Percentiles rank a stretch among this genome's conserved stretches.
Evolutionary conservation across 805 yeast species (phyloP).

Genomic region (Candida nitratophila): DNA sequence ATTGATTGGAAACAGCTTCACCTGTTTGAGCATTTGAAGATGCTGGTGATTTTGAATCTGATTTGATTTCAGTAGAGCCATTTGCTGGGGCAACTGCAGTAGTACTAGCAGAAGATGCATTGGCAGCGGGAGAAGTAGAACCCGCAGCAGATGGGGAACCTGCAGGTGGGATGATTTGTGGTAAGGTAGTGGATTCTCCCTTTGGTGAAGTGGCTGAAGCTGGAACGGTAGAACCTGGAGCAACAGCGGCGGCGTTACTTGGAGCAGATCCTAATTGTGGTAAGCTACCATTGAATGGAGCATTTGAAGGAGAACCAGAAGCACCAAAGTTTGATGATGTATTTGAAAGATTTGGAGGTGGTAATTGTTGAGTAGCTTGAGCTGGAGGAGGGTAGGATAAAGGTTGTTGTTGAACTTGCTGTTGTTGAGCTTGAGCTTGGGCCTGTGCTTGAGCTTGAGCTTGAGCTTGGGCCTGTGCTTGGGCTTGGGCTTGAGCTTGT

Average conservation of each 20-base stretch:
- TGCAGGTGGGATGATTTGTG: conserved; percentile 15
- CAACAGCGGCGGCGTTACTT: conserved; percentile 15
- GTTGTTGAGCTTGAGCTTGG: conserved; percentile 13
- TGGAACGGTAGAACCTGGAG: conserved; percentile 20
- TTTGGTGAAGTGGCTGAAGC: conserved; percentile 21
- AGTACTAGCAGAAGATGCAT: conserved; percentile 7
- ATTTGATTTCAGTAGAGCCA: conserved; percentile 15
- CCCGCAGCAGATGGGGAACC: conserved; percentile 10
- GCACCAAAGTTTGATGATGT: conserved; percentile 10
- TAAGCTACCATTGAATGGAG: conserved; percentile 20
- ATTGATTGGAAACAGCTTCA: conserved; percentile 3
- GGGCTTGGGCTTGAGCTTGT: conserved; percentile 22
- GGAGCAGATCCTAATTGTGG: conserved; percentile 20
- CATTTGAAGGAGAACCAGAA: conserved; percentile 19
- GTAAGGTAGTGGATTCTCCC: conserved; percentile 18
- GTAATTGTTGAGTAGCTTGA: conserved; percentile 24
- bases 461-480: conserved; percentile 28
- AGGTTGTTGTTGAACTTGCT: conserved; percentile 1
- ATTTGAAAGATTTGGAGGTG: conserved; percentile 26
- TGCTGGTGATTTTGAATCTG: conserved; percentile 12
- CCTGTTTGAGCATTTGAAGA: conserved; percentile 14
- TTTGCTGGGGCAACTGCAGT: conserved; percentile 15
- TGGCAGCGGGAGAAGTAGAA: conserved; percentile 6
- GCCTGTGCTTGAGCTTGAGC: conserved; percentile 20
- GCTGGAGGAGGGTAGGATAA: conserved; percentile 12